phyloP scores from a whole-genome alignment of 148 eudicot genomes.

The Heliosperma pusillum region DNA sequence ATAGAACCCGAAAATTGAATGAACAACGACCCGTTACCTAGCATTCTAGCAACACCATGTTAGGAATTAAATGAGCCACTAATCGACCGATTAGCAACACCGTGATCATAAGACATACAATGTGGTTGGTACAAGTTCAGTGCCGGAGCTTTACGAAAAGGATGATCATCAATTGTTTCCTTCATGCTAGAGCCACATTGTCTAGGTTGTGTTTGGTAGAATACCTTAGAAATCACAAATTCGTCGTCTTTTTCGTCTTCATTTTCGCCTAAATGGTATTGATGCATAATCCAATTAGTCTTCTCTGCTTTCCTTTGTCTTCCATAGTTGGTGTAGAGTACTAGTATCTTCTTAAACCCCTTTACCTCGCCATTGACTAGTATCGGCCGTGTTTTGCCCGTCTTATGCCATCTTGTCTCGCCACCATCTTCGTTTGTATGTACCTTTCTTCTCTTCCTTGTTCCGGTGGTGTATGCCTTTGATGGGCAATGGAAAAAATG shows the following conservation, averaged over 20 bases:
- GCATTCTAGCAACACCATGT: constrained; percentile 54
- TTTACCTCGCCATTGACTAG: constrained; percentile 37
- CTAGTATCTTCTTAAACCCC: constrained; percentile 85
- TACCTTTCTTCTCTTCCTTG: constrained; percentile 81
- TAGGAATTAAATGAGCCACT: constrained; percentile 45
- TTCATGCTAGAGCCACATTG: constrained; percentile 49
- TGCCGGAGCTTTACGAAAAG: constrained; percentile 18
- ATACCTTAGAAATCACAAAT: constrained; percentile 74
- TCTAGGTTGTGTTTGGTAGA: constrained; percentile 95
- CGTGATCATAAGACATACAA: constrained; percentile 38
- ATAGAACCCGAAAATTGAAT: constrained; percentile 29
- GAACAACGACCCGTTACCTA: constrained; percentile 48
- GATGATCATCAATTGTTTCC: constrained; percentile 12
- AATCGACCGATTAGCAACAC: constrained; percentile 25
- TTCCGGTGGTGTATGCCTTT: constrained; percentile 96
- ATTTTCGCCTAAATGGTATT: constrained; percentile 69
- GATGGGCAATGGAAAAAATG: constrained; percentile 93
- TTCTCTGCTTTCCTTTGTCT: constrained; percentile 84
- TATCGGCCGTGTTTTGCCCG: constrained; percentile 84
- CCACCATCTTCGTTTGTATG: constrained; percentile 57
- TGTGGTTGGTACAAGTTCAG: constrained; percentile 39
- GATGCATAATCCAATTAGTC: constrained; percentile 98
- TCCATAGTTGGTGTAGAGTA: constrained; percentile 89
- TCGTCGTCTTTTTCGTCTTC: constrained; percentile 93
- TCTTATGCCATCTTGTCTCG: constrained; percentile 97